Evolutionary conservation across 129 eudicot genomes (phyloP).

Genomic region (Glebionis coronaria): DNA sequence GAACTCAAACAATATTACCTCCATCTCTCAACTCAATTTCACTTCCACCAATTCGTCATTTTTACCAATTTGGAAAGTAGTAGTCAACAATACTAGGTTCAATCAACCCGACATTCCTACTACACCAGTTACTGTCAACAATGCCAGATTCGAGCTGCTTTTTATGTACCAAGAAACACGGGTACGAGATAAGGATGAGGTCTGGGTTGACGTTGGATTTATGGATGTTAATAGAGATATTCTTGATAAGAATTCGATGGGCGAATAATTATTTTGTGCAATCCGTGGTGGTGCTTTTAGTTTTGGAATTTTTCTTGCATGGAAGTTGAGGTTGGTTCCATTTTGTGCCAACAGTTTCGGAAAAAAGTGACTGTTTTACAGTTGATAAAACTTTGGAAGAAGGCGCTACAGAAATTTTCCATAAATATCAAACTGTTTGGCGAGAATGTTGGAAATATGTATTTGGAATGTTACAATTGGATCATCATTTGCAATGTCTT

Average conservation of each 20-base stretch:
- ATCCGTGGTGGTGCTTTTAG: slow-evolving; percentile 28
- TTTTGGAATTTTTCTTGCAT: slow-evolving; percentile 29
- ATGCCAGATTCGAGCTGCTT: background rate
- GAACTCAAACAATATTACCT: background rate
- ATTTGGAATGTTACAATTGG: too few species aligned
- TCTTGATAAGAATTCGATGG: slow-evolving; percentile 18
- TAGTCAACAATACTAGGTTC: background rate
- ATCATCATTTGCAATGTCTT: too few species aligned
- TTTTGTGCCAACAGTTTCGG: too few species aligned
- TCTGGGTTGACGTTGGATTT: background rate
- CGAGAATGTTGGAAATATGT: too few species aligned
- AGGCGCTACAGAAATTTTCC: slow-evolving; percentile 1
- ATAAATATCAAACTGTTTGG: slow-evolving; percentile 28
- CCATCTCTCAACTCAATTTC: background rate
- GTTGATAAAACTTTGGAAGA: slow-evolving; percentile 13
- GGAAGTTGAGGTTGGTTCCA: slow-evolving; percentile 27
- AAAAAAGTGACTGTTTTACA: slow-evolving; percentile 16
- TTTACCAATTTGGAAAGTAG: background rate
- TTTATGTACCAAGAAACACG: background rate
- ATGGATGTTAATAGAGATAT: background rate
- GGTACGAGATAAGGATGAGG: background rate
- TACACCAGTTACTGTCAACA: background rate
- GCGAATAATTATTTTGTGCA: slow-evolving; percentile 37
- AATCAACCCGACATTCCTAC: background rate
- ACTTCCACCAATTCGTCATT: background rate